Conservation (phyloP, 2,329 filamentous ascomycete species). For the Cladosporium halotolerans region DNA sequence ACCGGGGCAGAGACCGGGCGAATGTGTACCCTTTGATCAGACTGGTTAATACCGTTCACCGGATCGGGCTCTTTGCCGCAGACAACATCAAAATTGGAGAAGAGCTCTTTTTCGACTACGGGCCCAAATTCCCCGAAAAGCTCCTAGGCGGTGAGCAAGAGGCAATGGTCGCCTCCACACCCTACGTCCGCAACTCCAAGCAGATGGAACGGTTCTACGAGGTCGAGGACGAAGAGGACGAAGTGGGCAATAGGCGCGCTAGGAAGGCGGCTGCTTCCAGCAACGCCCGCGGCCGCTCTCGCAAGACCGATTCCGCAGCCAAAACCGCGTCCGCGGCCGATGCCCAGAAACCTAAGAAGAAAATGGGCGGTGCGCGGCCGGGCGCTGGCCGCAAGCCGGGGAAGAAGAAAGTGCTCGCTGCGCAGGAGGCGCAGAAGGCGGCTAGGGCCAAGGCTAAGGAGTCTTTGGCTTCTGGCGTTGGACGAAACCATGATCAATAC, state of each 20-base stretch:
- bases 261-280: conserved; percentile 10
- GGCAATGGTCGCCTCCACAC: conserved; percentile 13
- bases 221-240: conserved; percentile 18
- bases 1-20: conserved; percentile 50
- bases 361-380: conserved; percentile 11
- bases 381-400: conserved; percentile 13
- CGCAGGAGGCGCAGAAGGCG: neutral
- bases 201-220: conserved; percentile 21
- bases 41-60: conserved; percentile 65
- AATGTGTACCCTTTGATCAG: conserved; percentile 64
- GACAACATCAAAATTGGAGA: conserved; percentile 63
- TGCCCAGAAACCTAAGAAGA: conserved; percentile 2
- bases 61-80: conserved; percentile 67
- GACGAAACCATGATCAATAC: neutral
- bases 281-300: conserved; percentile 11
- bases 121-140: conserved; percentile 32
- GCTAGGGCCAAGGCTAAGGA: neutral
- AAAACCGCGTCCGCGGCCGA: neutral
- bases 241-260: conserved; percentile 15
- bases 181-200: conserved; percentile 20
- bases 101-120: conserved; percentile 78
- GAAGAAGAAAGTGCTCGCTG: conserved; percentile 2
- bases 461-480: neutral
- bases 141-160: conserved; percentile 18
- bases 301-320: conserved; percentile 12